Evolutionary conservation across 495 filamentous ascomycete species (phyloP).

Genomic region (Halenospora varia): DNA sequence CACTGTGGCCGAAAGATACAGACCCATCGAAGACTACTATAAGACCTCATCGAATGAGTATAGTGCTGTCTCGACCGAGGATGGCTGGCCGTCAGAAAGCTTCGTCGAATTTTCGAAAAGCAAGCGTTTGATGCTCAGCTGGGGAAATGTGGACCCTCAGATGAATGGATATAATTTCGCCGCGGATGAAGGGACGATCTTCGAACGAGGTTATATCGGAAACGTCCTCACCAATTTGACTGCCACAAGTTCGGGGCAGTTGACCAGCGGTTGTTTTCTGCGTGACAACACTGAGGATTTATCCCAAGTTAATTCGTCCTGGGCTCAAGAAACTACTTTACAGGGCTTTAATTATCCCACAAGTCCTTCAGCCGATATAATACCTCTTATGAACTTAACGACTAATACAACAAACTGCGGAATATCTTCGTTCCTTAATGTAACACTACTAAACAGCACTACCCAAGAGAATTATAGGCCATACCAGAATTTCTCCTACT

Average conservation of each 20-base stretch:
- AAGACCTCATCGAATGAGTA: conserved; percentile 32
- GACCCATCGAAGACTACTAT: conserved; percentile 51
- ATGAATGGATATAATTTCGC: conserved; percentile 47
- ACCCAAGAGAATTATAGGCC: conserved; percentile 39
- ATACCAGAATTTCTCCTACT: conserved; percentile 49
- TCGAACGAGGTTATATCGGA: conserved; percentile 18
- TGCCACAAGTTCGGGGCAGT: conserved; percentile 29
- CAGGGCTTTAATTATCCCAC: conserved; percentile 29
- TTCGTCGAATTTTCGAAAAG: conserved; percentile 49
- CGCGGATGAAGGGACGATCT: conserved; percentile 29
- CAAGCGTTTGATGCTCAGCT: conserved; percentile 48
- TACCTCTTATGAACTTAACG: conserved; percentile 27
- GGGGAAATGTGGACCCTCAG: conserved; percentile 53
- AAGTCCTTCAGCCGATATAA: conserved; percentile 26
- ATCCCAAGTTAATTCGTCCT: conserved; percentile 51
- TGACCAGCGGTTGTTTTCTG: conserved; percentile 51
- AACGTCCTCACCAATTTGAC: conserved; percentile 10
- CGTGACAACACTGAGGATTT: conserved; percentile 32
- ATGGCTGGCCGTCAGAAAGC: conserved; percentile 60
- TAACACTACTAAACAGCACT: conserved; percentile 46
- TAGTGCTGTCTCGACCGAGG: conserved; percentile 44
- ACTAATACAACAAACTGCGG: conserved; percentile 51
- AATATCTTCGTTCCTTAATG: conserved; percentile 53
- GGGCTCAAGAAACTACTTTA: conserved; percentile 41
- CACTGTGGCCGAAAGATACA: conserved; percentile 34